Evolutionary conservation across 2,329 filamentous ascomycete species (phyloP).

Genomic region (Seiridium cupressi): DNA sequence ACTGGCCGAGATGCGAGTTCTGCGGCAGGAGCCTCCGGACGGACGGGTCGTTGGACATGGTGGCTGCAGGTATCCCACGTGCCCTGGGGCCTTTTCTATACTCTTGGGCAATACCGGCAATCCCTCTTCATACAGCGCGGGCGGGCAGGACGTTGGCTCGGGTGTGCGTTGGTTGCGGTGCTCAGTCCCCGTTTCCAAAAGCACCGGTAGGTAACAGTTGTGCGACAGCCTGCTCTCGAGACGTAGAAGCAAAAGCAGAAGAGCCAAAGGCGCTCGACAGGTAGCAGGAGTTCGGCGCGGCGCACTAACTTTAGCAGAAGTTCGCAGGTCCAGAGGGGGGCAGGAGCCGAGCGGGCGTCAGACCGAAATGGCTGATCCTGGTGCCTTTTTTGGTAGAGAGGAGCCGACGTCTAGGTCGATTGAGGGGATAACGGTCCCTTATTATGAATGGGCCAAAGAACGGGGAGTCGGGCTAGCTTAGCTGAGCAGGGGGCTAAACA

Average conservation of each 20-base stretch:
- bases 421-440: slow-evolving; percentile 24
- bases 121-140: not conserved
- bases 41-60: slow-evolving; percentile 63
- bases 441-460: slow-evolving; percentile 20
- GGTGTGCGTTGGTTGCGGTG: not conserved
- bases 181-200: no score
- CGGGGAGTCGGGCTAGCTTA: slow-evolving; percentile 12
- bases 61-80: slow-evolving; percentile 11
- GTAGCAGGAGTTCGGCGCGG: slow-evolving; percentile 1
- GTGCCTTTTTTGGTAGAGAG: slow-evolving; percentile 14
- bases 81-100: not conserved
- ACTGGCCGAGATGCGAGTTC: slow-evolving; percentile 69
- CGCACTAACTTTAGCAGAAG: slow-evolving; percentile 6
- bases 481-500: slow-evolving; percentile 9
- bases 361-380: slow-evolving; percentile 16
- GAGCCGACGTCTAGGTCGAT: slow-evolving; percentile 23
- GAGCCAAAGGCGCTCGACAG: not conserved
- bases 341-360: slow-evolving; percentile 12
- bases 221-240: not conserved
- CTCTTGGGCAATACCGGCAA: not conserved
- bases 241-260: not conserved
- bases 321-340: slow-evolving; percentile 4
- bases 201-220: no score
- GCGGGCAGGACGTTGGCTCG: not conserved
- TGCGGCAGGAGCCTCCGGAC: slow-evolving; percentile 65